phyloP scores from a whole-genome alignment of 2,329 filamentous ascomycete genomes.

The Colletotrichum spinosum region DNA sequence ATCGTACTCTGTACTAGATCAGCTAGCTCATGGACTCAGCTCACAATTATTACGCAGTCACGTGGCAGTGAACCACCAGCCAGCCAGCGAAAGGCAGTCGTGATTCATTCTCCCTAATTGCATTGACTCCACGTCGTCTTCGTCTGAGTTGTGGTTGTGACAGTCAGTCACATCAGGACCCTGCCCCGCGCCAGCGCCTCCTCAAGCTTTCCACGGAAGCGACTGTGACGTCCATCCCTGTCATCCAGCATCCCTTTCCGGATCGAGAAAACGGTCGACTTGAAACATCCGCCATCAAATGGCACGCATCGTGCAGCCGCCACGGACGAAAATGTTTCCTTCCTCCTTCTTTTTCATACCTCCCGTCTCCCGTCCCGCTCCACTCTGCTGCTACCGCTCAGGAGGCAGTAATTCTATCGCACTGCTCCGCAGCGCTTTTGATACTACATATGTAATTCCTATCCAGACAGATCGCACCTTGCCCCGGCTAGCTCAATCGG shows the following conservation, averaged over 20 bases:
- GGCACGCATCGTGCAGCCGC: conserved; percentile 32
- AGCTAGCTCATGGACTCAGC: no score
- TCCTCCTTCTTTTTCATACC: background rate
- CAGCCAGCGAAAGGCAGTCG: no score
- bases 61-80: no score
- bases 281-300: conserved; percentile 37
- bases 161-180: background rate
- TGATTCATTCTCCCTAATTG: background rate
- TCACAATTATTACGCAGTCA: no score
- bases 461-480: background rate
- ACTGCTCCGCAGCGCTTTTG: background rate
- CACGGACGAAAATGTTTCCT: conserved; percentile 32
- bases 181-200: conserved; percentile 6
- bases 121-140: no score
- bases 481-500: conserved; percentile 8
- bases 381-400: no score
- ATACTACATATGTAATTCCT: background rate
- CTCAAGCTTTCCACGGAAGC: conserved; percentile 15
- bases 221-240: conserved; percentile 23
- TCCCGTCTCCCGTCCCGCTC: no score
- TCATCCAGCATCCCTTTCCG: background rate
- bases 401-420: background rate
- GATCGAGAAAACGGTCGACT: conserved; percentile 7
- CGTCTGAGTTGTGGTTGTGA: background rate
- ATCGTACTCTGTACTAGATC: no score